phyloP scores from a whole-genome alignment of 73 alveolate species.

The Durusdinium trenchii region DNA sequence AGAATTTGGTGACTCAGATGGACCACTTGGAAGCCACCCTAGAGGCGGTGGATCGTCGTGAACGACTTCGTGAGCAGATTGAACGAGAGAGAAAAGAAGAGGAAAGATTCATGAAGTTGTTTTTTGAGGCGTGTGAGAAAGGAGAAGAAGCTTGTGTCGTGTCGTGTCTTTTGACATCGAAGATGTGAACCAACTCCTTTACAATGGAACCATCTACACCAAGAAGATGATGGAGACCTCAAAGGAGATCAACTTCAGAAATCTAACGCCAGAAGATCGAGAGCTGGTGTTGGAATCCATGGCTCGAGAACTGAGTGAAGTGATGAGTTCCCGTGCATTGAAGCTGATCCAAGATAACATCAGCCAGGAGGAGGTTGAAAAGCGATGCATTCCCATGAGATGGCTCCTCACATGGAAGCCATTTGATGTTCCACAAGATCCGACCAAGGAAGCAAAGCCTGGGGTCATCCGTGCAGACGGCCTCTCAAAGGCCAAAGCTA shows the following conservation, averaged over 20 bases:
- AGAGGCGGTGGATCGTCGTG: no score
- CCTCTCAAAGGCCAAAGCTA: neutral
- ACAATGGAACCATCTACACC: neutral
- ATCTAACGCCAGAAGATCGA: neutral
- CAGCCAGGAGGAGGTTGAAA: neutral
- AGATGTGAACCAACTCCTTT: neutral
- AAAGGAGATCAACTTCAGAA: conserved; percentile 46
- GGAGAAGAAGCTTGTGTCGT: no score
- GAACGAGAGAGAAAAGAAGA: no score
- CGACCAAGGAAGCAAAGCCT: neutral
- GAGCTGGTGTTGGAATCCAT: conserved; percentile 37
- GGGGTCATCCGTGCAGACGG: neutral
- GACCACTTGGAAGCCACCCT: no score
- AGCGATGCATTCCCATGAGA: conserved; percentile 4
- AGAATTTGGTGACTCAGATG: no score
- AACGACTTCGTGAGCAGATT: no score
- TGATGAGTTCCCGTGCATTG: neutral
- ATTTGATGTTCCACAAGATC: neutral
- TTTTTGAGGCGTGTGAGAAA: neutral
- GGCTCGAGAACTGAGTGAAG: conserved; percentile 64
- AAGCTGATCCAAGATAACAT: neutral
- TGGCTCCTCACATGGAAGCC: conserved; percentile 73
- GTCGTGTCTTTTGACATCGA: neutral
- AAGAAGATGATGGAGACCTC: neutral
- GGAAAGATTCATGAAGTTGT: neutral